phyloP scores from a whole-genome alignment of 768 basidiomycete species.

The Rubroboletus pulcherrimus region DNA sequence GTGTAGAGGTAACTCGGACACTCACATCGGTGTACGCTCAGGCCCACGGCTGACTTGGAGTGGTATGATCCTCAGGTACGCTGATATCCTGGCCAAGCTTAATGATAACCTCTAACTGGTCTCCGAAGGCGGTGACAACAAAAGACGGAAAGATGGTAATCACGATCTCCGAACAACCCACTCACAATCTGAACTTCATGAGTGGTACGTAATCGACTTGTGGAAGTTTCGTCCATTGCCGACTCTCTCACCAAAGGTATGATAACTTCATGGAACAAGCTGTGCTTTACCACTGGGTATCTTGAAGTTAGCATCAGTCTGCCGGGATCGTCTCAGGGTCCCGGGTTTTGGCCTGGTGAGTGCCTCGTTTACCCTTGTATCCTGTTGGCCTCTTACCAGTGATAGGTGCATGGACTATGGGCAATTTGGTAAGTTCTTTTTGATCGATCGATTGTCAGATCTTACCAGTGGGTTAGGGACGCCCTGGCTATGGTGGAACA shows the following conservation, averaged over 20 bases:
- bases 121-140: conserved; percentile 61
- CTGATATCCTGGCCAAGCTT: conserved; percentile 1
- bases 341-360: conserved; percentile 85
- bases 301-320: conserved; percentile 79
- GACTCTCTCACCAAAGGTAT: conserved; percentile 43
- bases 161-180: conserved; percentile 65
- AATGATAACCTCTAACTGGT: neutral
- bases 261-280: conserved; percentile 88
- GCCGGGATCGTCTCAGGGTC: conserved; percentile 55
- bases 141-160: conserved; percentile 74
- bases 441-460: neutral
- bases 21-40: conserved; percentile 17
- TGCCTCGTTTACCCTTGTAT: conserved; percentile 25
- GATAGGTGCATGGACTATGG: conserved; percentile 70
- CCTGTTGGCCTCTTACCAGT: neutral
- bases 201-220: conserved; percentile 48
- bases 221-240: neutral
- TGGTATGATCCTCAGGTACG: conserved; percentile 78
- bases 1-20: neutral
- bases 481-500: conserved; percentile 86
- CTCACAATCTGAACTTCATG: conserved; percentile 80
- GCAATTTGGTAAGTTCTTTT: conserved; percentile 45
- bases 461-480: conserved; percentile 46
- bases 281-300: conserved; percentile 93
- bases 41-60: conserved; percentile 72